Percentiles rank a stretch among this genome's conserved stretches.
These are phyloP conservation scores for Termitomyces sp. DNA, from an alignment of 1,284 basidiomycete species.

Conservation along the genomic window DNA sequence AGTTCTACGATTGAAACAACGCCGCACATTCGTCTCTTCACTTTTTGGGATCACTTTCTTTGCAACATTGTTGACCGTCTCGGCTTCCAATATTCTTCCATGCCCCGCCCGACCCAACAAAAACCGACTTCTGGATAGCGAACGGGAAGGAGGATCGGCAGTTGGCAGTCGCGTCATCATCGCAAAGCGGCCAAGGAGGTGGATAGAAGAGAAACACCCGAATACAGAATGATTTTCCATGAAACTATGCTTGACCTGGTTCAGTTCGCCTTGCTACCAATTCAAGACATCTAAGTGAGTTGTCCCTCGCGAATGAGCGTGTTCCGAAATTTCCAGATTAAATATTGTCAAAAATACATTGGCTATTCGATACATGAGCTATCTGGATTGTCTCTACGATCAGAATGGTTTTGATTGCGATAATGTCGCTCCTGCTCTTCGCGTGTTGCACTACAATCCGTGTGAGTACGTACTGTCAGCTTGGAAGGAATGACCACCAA, in stretches of 20 bases:
- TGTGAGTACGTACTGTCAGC: neutral
- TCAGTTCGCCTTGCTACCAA: neutral
- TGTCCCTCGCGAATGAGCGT: neutral
- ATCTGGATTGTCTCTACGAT: constrained; percentile 17
- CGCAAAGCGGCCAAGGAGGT: constrained; percentile 66
- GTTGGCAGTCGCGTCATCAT: constrained; percentile 36
- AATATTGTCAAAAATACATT: constrained; percentile 19
- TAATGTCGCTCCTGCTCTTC: constrained; percentile 57
- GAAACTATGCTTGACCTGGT: neutral
- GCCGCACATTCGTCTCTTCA: constrained; percentile 68
- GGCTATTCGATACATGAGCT: constrained; percentile 20
- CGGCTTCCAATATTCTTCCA: constrained; percentile 70
- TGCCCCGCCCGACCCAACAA: constrained; percentile 63
- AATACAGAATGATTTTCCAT: constrained; percentile 19
- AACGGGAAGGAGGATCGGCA: constrained; percentile 26
- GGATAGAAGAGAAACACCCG: constrained; percentile 72
- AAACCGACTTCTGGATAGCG: constrained; percentile 51
- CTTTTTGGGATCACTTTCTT: constrained; percentile 77
- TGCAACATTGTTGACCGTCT: constrained; percentile 73
- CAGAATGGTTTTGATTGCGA: constrained; percentile 33
- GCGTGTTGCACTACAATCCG: constrained; percentile 46
- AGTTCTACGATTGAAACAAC: constrained; percentile 60
- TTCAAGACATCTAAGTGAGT: neutral
- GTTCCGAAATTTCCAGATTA: neutral
- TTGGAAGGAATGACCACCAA: constrained; percentile 18